Conservation (phyloP, 805 yeast species). For the Cyberlindnera xylosilytica region DNA sequence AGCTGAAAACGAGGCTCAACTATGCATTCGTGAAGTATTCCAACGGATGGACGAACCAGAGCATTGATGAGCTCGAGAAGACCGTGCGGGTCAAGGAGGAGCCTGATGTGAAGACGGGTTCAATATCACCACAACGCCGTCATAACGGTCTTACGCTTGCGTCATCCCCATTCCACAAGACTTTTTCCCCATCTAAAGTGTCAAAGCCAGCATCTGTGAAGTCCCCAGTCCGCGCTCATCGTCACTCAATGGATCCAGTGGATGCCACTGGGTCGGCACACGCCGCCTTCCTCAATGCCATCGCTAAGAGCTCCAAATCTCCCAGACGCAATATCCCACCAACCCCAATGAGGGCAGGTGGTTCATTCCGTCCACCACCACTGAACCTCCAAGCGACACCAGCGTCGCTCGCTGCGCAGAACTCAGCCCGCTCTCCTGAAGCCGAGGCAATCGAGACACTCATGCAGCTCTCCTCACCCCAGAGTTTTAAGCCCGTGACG, state of each 20-base stretch:
- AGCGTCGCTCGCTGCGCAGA: slow-evolving; percentile 1
- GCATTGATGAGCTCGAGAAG: slow-evolving; percentile 28
- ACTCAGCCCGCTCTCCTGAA: slow-evolving; percentile 25
- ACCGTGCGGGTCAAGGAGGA: slow-evolving; percentile 9
- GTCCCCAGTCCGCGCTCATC: slow-evolving; percentile 11
- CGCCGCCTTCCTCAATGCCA: slow-evolving; percentile 37
- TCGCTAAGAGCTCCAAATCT: slow-evolving; percentile 29
- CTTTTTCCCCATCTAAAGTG: slow-evolving; percentile 10
- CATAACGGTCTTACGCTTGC: neutral
- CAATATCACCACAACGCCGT: slow-evolving; percentile 2
- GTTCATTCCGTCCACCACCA: slow-evolving; percentile 8
- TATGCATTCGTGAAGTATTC: slow-evolving; percentile 40
- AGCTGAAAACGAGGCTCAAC: slow-evolving; percentile 37
- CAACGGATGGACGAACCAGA: slow-evolving; percentile 29
- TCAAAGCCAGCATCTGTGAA: slow-evolving; percentile 16
- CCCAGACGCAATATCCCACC: slow-evolving; percentile 25
- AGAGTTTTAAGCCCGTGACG: slow-evolving; percentile 8
- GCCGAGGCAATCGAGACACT: slow-evolving; percentile 40
- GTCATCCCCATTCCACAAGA: slow-evolving; percentile 9
- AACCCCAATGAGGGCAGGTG: slow-evolving; percentile 1
- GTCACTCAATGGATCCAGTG: slow-evolving; percentile 20
- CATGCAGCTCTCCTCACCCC: slow-evolving; percentile 35
- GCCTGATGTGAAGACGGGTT: slow-evolving; percentile 5
- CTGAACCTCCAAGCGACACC: slow-evolving; percentile 9
- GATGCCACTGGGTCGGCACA: slow-evolving; percentile 35